phyloP scores from a whole-genome alignment of 2,329 filamentous ascomycete genomes.

The Hymenoscyphus fructigenus region DNA sequence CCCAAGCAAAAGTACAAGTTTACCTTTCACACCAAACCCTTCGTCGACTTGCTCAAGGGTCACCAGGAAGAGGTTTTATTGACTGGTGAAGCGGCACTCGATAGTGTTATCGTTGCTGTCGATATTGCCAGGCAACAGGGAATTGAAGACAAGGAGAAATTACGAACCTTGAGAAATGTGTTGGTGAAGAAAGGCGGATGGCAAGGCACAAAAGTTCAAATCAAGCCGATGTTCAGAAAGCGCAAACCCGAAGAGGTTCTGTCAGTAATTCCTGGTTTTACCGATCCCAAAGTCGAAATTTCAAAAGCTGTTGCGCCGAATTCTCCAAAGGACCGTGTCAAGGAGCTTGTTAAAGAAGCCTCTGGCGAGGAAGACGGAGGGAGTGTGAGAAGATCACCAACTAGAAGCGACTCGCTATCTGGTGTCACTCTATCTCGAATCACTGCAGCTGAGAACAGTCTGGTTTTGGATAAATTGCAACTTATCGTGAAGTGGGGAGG shows the following conservation, averaged over 20 bases:
- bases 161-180: slow-evolving; percentile 82
- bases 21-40: slow-evolving; percentile 94
- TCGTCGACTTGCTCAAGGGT: slow-evolving; percentile 90
- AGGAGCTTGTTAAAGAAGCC: slow-evolving; percentile 15
- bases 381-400: slow-evolving; percentile 48
- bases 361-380: slow-evolving; percentile 29
- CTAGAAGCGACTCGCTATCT: slow-evolving; percentile 79
- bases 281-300: slow-evolving; percentile 19
- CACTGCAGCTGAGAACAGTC: slow-evolving; percentile 86
- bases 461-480: slow-evolving; percentile 93
- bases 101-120: slow-evolving; percentile 86
- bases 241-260: slow-evolving; percentile 64
- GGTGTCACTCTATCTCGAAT: slow-evolving; percentile 92
- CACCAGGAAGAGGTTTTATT: slow-evolving; percentile 95
- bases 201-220: slow-evolving; percentile 96
- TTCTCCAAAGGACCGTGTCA: slow-evolving; percentile 16
- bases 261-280: slow-evolving; percentile 13
- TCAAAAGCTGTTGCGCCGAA: slow-evolving; percentile 20
- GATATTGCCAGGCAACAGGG: slow-evolving; percentile 75
- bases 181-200: slow-evolving; percentile 89
- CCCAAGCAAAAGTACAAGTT: slow-evolving; percentile 99
- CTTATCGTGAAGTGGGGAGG: slow-evolving; percentile 99
- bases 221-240: slow-evolving; percentile 98
- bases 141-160: slow-evolving; percentile 81
- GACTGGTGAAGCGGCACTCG: slow-evolving; percentile 84